phyloP scores from a whole-genome alignment of 2,329 filamentous ascomycete genomes.

The Lasiodiplodia citricola region DNA sequence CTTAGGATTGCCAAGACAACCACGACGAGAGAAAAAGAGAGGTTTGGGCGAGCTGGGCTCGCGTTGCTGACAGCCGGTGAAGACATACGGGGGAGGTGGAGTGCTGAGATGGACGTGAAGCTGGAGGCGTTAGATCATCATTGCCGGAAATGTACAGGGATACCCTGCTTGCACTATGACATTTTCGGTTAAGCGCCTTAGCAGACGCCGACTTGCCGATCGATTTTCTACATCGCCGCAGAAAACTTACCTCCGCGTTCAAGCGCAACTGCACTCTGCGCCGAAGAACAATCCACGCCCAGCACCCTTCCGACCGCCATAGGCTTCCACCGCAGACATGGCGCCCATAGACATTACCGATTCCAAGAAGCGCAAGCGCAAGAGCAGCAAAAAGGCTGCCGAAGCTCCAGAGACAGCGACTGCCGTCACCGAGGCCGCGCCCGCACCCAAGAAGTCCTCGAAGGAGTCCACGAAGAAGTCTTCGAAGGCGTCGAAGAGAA shows the following conservation, averaged over 20 bases:
- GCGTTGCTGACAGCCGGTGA: slow-evolving; percentile 9
- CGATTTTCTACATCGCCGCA: not conserved
- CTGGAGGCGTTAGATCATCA: slow-evolving; percentile 18
- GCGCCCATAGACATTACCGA: slow-evolving; percentile 44
- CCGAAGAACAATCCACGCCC: not conserved
- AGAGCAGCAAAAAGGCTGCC: slow-evolving; percentile 47
- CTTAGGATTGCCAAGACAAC: not conserved
- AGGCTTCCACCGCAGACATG: slow-evolving; percentile 35
- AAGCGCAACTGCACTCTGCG: not conserved
- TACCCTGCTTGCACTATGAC: not conserved
- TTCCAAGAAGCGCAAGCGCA: slow-evolving; percentile 55
- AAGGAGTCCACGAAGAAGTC: slow-evolving; percentile 41
- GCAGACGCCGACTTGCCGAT: slow-evolving; percentile 12
- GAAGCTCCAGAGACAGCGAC: slow-evolving; percentile 32
- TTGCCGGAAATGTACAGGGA: slow-evolving; percentile 22
- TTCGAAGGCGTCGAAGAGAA: slow-evolving; percentile 49
- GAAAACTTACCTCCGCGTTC: not conserved
- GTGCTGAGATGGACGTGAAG: not conserved
- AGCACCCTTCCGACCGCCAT: not conserved
- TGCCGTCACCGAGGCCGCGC: slow-evolving; percentile 31
- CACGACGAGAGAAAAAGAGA: not conserved
- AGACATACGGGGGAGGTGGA: slow-evolving; percentile 12
- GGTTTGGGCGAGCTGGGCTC: not conserved
- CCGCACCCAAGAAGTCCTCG: slow-evolving; percentile 43
- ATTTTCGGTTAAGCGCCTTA: not conserved